Base-by-base conservation (phyloP, 2,329 filamentous ascomycete genomes). In the Microcera coccophila region DNA sequence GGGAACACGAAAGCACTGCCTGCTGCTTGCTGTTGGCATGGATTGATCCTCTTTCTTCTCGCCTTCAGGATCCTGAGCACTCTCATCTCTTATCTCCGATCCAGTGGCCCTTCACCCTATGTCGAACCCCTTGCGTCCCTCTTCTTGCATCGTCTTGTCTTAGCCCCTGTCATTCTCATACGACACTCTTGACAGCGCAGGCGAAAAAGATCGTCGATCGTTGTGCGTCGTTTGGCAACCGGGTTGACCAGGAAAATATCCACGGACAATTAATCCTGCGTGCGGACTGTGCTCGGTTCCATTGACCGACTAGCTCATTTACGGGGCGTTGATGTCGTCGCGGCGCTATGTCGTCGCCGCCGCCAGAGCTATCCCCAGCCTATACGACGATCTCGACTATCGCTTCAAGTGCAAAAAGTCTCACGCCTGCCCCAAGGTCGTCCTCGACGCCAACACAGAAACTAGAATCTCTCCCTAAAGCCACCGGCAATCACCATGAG, bases 1-100 rank as follows among this genome's bases (percentile, higher is more conserved):
- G 55, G 50, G 52, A 57, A 53, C 48, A 54, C 48, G 49, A 50
- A 50, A 57, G 47, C 54, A 50, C 56, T 55, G 49, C 48, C 39
- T 44, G 50, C 49, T 29, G 12, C 36, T 38, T 44, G 44, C 41
- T 41, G 45, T 36, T 44, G 49, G 49, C 44, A 54, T 53, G 49
- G 55, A 45, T 38, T 36, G 52, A 37, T 53, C 44, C 45, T 43
- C 46, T 44, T 46, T 38, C 52, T 48, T 44, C 41, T 52, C 38
- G 42, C 19, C 37, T 43, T 48, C 49, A 45, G 42, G 52, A 41
- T 40, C 48, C 50, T 38, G 22, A 26, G 22, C 22, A 26, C 22
- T 26, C 46, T 44, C 39, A 38, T 37, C 41, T 47, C 34, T 41
- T 41, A 37, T 41, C 41, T 7, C 47, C 40, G 42, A 45, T 42